Base-by-base conservation (phyloP, 2,329 filamentous ascomycete genomes). In the Cladosporium sphaerospermum region DNA sequence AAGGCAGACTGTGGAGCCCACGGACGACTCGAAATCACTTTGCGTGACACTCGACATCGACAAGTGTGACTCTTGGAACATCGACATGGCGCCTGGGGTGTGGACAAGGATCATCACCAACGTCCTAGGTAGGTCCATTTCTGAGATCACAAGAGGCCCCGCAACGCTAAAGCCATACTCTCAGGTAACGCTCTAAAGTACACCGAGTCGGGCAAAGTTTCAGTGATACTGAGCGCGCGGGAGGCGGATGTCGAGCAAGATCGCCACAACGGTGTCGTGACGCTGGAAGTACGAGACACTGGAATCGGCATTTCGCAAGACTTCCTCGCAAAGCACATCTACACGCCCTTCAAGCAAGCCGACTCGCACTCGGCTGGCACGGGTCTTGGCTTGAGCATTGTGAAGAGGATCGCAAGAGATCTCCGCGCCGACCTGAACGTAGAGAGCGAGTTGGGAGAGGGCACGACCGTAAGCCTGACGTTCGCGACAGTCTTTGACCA, bases 71-170 rank as follows among this genome's bases (percentile, higher is more conserved):
- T 57, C 45, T 34, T 50, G 47, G 47, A 11, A 14, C 9, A 42
- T 39, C 3, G 28, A 10, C 7, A 50, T 50, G 39, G 19, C 39
- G 9, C 47, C 47, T 9, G 47, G 47, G 3, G 42, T 37, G 28
- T 72, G 74, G 63, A 68, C 71, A 2, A 64, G 74, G 10, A 67
- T 77, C 5, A 59, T 76, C n/a, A 76, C 74, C 65, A 77, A 77
- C 46, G 53, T 77, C 23, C 23, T 28, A 2, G 23, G 23, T 28
- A 8, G 19, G 57, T 13, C 23, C 23, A 28, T n/a, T n/a, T n/a
- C n/a, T n/a, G n/a, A n/a, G n/a, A n/a, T n/a, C n/a, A n/a, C n/a
- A n/a, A n/a, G n/a, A n/a, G n/a, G n/a, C n/a, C n/a, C n/a, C n/a
- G n/a, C n/a, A n/a, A n/a, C 23, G 23, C 23, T 28, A 28, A 28